A percentile compares a stretch with the other conserved stretches of the same genome.
These are phyloP conservation scores for Sclerotinia trifoliorum DNA, from an alignment of 2,329 filamentous ascomycete genomes.

Conservation along the genomic window DNA sequence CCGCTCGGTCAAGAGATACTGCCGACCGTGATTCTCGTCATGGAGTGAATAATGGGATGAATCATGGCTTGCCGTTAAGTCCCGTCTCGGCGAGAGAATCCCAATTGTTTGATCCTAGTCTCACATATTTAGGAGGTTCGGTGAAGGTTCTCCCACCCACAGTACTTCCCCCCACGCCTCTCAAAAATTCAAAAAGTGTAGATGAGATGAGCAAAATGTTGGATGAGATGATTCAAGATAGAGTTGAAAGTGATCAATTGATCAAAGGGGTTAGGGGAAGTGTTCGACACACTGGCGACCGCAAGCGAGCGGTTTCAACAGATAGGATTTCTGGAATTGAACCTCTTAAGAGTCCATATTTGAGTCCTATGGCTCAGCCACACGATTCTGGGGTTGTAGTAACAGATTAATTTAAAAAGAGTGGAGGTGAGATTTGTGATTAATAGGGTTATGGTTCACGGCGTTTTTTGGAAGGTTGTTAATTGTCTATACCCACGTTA, in stretches of 20 bases:
- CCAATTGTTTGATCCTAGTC: constrained; percentile 29
- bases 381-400: constrained; percentile 20
- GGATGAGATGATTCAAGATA: constrained; percentile 93
- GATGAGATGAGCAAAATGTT: constrained; percentile 93
- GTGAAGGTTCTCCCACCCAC: constrained; percentile 24
- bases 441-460: constrained; percentile 1
- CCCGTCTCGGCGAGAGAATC: constrained; percentile 37
- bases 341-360: constrained; percentile 17
- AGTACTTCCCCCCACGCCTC: constrained; percentile 33
- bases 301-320: constrained; percentile 32
- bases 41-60: constrained; percentile 28
- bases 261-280: constrained; percentile 66
- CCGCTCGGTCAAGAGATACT: constrained; percentile 79
- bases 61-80: constrained; percentile 32
- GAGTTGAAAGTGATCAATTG: constrained; percentile 73
- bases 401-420: constrained; percentile 15
- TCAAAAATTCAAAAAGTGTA: constrained; percentile 58
- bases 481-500: constrained; percentile 25
- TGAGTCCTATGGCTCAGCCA: background rate
- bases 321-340: constrained; percentile 16
- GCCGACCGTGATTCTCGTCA: constrained; percentile 55
- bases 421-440: constrained; percentile 18
- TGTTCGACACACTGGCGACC: constrained; percentile 56
- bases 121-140: constrained; percentile 22
- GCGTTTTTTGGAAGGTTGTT: constrained; percentile 18